A percentile compares a stretch with the other conserved stretches of the same genome.
Evolutionary conservation across 331 rosid species (phyloP).

Genomic region (Quercus phellos): DNA sequence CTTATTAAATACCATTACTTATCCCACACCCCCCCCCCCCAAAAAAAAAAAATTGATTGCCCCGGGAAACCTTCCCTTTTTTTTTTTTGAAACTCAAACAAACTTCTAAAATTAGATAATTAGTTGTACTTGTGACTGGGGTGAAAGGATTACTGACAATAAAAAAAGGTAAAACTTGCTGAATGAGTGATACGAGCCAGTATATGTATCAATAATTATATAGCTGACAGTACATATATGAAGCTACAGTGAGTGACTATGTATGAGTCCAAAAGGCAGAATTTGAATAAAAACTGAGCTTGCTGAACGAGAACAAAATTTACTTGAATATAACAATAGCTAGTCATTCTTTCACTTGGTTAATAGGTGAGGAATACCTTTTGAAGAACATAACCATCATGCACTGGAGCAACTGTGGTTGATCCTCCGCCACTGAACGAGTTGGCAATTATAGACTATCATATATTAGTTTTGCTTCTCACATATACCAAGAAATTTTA

Average conservation of each 20-base stretch:
- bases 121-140: no score
- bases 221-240: no score
- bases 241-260: neutral
- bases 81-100: no score
- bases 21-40: no score
- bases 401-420: conserved; percentile 94
- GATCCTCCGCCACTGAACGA: conserved; percentile 93
- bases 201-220: no score
- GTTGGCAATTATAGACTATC: conserved; percentile 10
- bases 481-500: neutral
- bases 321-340: conserved; percentile 9
- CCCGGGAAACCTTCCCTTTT: no score
- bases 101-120: no score
- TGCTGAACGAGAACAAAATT: neutral
- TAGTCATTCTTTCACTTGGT: conserved; percentile 1
- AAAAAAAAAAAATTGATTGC: no score
- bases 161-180: no score
- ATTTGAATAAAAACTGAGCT: neutral
- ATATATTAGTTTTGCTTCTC: conserved; percentile 22
- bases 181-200: no score
- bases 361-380: conserved; percentile 50
- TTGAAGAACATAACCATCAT: conserved; percentile 96
- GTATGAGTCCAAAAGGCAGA: neutral
- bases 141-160: no score
- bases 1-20: no score